Conservation (phyloP, 78 protist species). For the Dictyostelium purpureum region DNA sequence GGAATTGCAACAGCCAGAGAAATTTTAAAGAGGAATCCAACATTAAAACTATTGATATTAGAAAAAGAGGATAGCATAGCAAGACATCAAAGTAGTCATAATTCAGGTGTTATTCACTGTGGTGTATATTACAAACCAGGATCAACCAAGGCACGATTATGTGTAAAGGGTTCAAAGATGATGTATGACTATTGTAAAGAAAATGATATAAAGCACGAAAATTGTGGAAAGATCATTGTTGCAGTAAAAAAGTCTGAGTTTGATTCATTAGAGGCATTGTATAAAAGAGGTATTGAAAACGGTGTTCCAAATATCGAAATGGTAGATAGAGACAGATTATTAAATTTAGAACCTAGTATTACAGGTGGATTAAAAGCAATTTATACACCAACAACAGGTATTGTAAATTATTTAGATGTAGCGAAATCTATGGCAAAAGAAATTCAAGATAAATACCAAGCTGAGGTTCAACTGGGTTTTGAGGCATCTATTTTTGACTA, state of each 20-base stretch:
- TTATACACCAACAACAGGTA: conserved; percentile 85
- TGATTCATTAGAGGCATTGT: conserved; percentile 32
- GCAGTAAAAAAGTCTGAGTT: conserved; percentile 53
- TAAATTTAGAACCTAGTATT: conserved; percentile 51
- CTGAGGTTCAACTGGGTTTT: conserved; percentile 12
- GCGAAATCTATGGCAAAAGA: conserved; percentile 14
- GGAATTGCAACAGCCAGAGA: conserved; percentile 80
- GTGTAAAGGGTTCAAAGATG: conserved; percentile 63
- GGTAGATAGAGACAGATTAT: conserved; percentile 13
- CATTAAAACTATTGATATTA: not conserved
- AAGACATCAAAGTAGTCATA: conserved; percentile 75
- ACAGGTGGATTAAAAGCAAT: conserved; percentile 65
- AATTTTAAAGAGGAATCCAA: conserved; percentile 13
- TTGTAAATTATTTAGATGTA: conserved; percentile 52
- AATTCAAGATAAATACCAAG: not conserved
- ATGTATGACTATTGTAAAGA: conserved; percentile 57
- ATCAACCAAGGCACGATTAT: conserved; percentile 46
- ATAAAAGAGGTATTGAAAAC: conserved; percentile 68
- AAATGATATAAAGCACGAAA: conserved; percentile 27
- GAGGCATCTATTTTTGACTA: conserved; percentile 15
- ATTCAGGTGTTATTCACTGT: conserved; percentile 86
- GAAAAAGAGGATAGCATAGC: conserved; percentile 70
- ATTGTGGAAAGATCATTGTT: conserved; percentile 84
- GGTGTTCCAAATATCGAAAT: conserved; percentile 77
- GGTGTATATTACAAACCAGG: conserved; percentile 87